phyloP scores from a whole-genome alignment of 768 basidiomycete species.

The Russula foetens region DNA sequence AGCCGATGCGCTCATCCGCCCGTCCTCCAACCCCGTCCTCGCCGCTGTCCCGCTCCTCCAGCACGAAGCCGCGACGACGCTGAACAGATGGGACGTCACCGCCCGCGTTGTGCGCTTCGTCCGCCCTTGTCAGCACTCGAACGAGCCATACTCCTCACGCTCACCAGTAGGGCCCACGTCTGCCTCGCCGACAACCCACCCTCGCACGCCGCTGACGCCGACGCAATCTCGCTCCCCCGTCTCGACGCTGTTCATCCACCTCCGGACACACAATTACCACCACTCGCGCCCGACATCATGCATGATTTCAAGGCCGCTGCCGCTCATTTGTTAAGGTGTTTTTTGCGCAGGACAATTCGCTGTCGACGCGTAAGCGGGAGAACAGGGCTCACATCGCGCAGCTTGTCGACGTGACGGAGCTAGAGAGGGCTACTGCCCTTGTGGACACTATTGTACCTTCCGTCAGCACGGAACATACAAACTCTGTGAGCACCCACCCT shows the following conservation, averaged over 20 bases:
- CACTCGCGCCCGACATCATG: slow-evolving; percentile 50
- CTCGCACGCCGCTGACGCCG: slow-evolving; percentile 50
- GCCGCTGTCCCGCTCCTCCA: slow-evolving; percentile 53
- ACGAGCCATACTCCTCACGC: slow-evolving; percentile 60
- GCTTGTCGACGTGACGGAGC: slow-evolving; percentile 66
- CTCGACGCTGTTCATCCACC: slow-evolving; percentile 23
- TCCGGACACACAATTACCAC: too few species aligned
- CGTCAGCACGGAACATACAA: slow-evolving; percentile 64
- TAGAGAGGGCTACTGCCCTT: slow-evolving; percentile 60
- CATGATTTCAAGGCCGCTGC: too few species aligned
- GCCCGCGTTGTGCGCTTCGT: slow-evolving; percentile 66
- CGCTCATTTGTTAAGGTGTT: slow-evolving; percentile 54
- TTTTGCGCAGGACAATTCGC: slow-evolving; percentile 41
- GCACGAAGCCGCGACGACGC: slow-evolving; percentile 18
- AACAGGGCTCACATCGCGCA: slow-evolving; percentile 59
- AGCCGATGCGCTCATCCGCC: slow-evolving; percentile 57
- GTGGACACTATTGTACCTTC: slow-evolving; percentile 64
- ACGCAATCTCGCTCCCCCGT: slow-evolving; percentile 20
- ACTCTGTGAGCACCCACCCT: slow-evolving; percentile 51
- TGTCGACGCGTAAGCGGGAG: slow-evolving; percentile 47
- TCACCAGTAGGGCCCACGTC: slow-evolving; percentile 66
- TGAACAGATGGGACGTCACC: slow-evolving; percentile 56
- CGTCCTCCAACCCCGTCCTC: slow-evolving; percentile 62
- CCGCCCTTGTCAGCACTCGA: slow-evolving; percentile 47
- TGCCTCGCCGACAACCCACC: too few species aligned